phyloP scores from a whole-genome alignment of 2,329 filamentous ascomycete species.

The Tolypocladium paradoxum region DNA sequence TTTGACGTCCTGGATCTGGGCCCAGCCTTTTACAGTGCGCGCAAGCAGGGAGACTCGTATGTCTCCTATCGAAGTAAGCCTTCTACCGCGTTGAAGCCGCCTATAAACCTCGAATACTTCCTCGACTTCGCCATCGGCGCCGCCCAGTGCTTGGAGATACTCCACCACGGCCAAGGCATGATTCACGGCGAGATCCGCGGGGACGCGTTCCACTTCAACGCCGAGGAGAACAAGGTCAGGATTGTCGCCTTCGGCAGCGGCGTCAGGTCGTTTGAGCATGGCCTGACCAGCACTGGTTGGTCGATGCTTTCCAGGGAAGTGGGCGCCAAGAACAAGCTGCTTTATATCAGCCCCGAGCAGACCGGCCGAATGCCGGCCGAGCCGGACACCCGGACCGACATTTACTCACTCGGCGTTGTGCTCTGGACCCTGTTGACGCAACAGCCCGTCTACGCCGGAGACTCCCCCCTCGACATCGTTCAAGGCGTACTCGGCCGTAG shows the following conservation, averaged over 20 bases:
- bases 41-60: constrained; percentile 40
- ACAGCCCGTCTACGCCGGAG: constrained; percentile 67
- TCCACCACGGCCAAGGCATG: constrained; percentile 81
- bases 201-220: constrained; percentile 82
- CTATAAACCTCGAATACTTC: constrained; percentile 64
- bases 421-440: constrained; percentile 82
- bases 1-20: constrained; percentile 64
- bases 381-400: constrained; percentile 84
- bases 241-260: constrained; percentile 81
- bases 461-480: constrained; percentile 77
- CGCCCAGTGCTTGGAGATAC: constrained; percentile 71
- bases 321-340: constrained; percentile 78
- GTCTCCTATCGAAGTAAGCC: constrained; percentile 32
- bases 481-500: constrained; percentile 76
- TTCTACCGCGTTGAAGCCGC: constrained; percentile 36
- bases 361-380: constrained; percentile 88
- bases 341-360: constrained; percentile 90
- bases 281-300: constrained; percentile 79
- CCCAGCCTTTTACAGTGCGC: constrained; percentile 55
- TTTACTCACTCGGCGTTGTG: constrained; percentile 81
- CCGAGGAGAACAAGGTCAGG: constrained; percentile 59
- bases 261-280: constrained; percentile 79
- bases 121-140: constrained; percentile 88
- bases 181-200: constrained; percentile 86
- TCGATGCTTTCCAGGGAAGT: constrained; percentile 70